A percentile compares a stretch with the other conserved stretches of the same genome.
Conservation (phyloP, 306 rosid genomes). For the Chamaecrista fasciculata region DNA sequence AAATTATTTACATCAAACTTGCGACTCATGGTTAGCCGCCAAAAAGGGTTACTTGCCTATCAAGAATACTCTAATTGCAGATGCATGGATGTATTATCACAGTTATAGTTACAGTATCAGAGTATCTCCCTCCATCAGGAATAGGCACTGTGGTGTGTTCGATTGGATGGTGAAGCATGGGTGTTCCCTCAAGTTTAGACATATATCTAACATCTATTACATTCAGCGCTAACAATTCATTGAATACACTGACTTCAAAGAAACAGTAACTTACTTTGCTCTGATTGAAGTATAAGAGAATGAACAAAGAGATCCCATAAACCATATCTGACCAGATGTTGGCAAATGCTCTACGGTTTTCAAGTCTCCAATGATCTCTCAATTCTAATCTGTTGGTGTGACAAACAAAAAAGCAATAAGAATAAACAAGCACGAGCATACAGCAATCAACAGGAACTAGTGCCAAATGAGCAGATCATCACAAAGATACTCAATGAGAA, state of each 20-base stretch:
- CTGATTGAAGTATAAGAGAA: slow-evolving; percentile 87
- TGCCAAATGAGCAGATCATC: not conserved
- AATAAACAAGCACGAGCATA: slow-evolving; percentile 24
- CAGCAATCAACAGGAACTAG: slow-evolving; percentile 9
- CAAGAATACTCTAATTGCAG: not conserved
- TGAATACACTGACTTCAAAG: slow-evolving; percentile 12
- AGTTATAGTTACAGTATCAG: not conserved
- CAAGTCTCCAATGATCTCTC: slow-evolving; percentile 89
- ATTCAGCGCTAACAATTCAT: slow-evolving; percentile 9
- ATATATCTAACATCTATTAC: not conserved
- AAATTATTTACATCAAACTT: not conserved
- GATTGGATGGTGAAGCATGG: not conserved
- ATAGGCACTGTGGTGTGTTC: not conserved
- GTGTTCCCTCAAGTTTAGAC: not conserved
- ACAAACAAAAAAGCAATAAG: slow-evolving; percentile 32
- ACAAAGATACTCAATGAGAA: not conserved
- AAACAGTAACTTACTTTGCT: slow-evolving; percentile 65
- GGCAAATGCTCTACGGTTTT: slow-evolving; percentile 91
- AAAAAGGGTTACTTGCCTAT: not conserved
- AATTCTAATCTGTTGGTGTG: slow-evolving; percentile 69
- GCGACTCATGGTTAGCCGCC: not conserved
- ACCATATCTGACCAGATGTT: slow-evolving; percentile 93
- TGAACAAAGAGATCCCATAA: slow-evolving; percentile 80
- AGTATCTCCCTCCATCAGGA: not conserved
- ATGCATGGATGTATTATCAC: not conserved